Evolutionary conservation across 2,329 filamentous ascomycete genomes (phyloP).

Genomic region (Ceratocystis diversiconidia): DNA sequence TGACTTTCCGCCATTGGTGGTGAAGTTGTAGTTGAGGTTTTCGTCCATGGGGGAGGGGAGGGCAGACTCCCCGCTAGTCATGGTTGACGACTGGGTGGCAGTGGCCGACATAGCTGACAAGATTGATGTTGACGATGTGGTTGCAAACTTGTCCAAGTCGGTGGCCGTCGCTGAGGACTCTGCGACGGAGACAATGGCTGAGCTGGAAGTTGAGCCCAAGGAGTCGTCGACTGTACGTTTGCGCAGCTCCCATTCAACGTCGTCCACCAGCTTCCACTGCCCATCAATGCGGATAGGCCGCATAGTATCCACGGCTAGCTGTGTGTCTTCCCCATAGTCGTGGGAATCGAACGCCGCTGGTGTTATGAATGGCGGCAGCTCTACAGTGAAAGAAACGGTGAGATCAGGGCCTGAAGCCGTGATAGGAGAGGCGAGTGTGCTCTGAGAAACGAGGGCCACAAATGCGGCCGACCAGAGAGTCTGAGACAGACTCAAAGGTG

Average conservation of each 20-base stretch:
- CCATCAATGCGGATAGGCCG: conserved; percentile 19
- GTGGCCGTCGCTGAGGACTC: background rate
- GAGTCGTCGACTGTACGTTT: conserved; percentile 23
- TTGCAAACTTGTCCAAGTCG: background rate
- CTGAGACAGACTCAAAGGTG: conserved; percentile 10
- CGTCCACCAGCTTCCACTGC: conserved; percentile 20
- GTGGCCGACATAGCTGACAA: conserved; percentile 16
- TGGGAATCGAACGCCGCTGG: conserved; percentile 3
- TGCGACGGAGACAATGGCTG: background rate
- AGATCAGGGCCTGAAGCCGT: background rate
- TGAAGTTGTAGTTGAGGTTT: conserved; percentile 48
- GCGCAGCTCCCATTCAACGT: conserved; percentile 18
- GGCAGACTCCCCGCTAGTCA: conserved; percentile 25
- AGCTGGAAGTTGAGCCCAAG: conserved; percentile 12
- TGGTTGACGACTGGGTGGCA: conserved; percentile 22
- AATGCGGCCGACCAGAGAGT: conserved; percentile 6
- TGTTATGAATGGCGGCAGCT: background rate
- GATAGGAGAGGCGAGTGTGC: conserved; percentile 3
- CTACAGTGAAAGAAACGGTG: background rate
- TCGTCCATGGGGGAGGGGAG: conserved; percentile 56
- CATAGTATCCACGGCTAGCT: conserved; percentile 19
- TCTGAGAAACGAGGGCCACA: conserved; percentile 14
- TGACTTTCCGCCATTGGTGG: conserved; percentile 32
- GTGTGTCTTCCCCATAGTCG: conserved; percentile 10
- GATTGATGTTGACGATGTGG: conserved; percentile 9